Percentiles rank a stretch among this genome's conserved stretches.
phyloP scores from a whole-genome alignment of 2,329 filamentous ascomycete species.

The Dendrostoma leiphaemia region DNA sequence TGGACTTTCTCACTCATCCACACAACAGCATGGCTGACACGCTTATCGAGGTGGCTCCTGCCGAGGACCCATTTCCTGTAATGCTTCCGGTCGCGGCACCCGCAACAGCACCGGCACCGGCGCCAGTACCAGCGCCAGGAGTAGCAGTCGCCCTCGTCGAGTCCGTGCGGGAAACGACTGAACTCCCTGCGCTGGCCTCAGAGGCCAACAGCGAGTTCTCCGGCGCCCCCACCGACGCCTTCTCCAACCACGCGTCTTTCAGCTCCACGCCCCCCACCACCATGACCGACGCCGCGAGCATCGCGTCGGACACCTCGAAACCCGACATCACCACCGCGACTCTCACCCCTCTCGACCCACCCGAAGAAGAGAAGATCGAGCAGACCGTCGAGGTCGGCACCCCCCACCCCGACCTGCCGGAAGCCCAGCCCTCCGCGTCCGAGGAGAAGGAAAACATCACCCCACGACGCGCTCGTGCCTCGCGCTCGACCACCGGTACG shows the following conservation, averaged over 20 bases:
- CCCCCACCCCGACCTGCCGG: conserved; percentile 2
- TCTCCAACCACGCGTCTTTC: conserved; percentile 27
- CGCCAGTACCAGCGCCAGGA: neutral
- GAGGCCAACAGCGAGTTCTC: conserved; percentile 27
- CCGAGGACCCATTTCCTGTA: conserved; percentile 2
- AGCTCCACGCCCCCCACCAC: conserved; percentile 32
- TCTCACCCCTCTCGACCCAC: conserved; percentile 12
- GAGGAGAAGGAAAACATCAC: conserved; percentile 13
- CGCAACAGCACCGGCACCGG: conserved; percentile 2
- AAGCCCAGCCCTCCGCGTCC: neutral
- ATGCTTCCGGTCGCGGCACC: neutral
- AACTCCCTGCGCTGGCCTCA: conserved; percentile 20
- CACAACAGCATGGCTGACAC: conserved; percentile 11
- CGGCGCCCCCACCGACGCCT: conserved; percentile 27
- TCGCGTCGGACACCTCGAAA: conserved; percentile 29
- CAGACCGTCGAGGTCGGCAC: conserved; percentile 22
- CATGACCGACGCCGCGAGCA: conserved; percentile 30
- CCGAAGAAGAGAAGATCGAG: conserved; percentile 21
- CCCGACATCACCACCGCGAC: conserved; percentile 17
- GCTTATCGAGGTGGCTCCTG: conserved; percentile 5
- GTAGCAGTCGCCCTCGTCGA: neutral
- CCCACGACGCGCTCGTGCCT: conserved; percentile 45
- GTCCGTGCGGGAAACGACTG: conserved; percentile 16
- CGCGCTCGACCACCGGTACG: conserved; percentile 51
- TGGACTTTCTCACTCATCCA: too few species aligned